These are phyloP conservation scores for Xylariaceae sp. DNA, from an alignment of 2,329 filamentous ascomycete species.

Conservation along the genomic window DNA sequence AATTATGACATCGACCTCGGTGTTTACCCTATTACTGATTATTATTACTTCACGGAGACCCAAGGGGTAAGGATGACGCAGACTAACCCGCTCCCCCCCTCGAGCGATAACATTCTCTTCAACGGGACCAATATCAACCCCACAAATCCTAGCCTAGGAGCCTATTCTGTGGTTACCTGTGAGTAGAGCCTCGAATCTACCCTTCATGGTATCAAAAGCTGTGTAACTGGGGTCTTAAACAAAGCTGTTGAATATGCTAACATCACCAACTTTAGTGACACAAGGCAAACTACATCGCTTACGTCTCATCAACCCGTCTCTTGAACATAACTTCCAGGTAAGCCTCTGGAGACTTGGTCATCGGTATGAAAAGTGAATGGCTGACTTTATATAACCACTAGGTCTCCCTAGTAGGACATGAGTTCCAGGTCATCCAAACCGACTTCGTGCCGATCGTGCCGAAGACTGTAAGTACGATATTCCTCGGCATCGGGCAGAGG, in stretches of 20 bases:
- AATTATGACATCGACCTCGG: constrained; percentile 63
- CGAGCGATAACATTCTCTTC: constrained; percentile 52
- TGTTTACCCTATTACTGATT: constrained; percentile 56
- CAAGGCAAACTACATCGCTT: constrained; percentile 57
- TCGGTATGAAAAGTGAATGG: neutral
- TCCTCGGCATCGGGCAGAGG: constrained; percentile 56
- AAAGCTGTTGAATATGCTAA: neutral
- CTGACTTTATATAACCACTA: neutral
- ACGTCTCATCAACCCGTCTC: constrained; percentile 48
- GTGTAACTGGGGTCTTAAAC: neutral
- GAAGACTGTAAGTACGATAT: constrained; percentile 56
- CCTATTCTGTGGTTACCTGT: constrained; percentile 44
- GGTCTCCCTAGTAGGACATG: constrained; percentile 54
- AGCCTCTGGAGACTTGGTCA: neutral
- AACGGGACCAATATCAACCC: constrained; percentile 51
- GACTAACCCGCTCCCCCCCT: constrained; percentile 38
- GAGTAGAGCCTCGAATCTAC: neutral
- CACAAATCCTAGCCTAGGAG: constrained; percentile 23
- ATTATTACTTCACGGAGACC: constrained; percentile 44
- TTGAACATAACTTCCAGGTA: constrained; percentile 7
- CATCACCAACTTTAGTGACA: constrained; percentile 32
- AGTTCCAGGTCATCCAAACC: constrained; percentile 56
- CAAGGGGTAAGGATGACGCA: constrained; percentile 23
- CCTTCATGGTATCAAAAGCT: no score
- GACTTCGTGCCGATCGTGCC: constrained; percentile 60